Evolutionary conservation across 768 basidiomycete genomes (phyloP).

Genomic region (Serendipita sp.): DNA sequence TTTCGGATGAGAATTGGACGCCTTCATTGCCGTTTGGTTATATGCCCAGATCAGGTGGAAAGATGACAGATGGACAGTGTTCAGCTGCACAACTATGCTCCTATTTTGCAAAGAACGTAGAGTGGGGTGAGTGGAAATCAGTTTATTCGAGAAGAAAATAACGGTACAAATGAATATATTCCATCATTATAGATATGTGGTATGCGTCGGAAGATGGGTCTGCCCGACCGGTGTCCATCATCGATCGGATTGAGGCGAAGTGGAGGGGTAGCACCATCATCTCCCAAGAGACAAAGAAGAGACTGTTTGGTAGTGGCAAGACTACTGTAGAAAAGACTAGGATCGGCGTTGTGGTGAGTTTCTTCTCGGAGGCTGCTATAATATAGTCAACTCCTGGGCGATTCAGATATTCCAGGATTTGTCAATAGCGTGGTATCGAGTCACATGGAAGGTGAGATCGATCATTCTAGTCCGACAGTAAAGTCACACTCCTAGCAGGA

Average conservation of each 20-base stretch:
- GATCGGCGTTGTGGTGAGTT: background rate
- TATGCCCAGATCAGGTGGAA: background rate
- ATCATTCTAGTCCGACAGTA: background rate
- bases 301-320: background rate
- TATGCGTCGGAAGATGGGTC: background rate
- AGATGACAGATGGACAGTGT: conserved; percentile 2
- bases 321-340: background rate
- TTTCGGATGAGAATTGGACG: background rate
- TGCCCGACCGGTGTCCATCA: background rate
- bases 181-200: background rate
- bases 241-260: background rate
- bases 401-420: background rate
- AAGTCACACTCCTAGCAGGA: background rate
- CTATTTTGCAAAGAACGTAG: background rate
- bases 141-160: background rate
- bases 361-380: background rate
- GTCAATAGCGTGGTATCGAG: background rate
- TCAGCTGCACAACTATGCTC: conserved; percentile 1
- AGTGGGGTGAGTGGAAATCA: background rate
- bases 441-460: background rate
- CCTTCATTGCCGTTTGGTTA: background rate
- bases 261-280: background rate
- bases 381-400: background rate
- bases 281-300: conserved; percentile 2
- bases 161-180: background rate